phyloP scores from a whole-genome alignment of 2,329 filamentous ascomycete species.

The Hypoxylon sp. region DNA sequence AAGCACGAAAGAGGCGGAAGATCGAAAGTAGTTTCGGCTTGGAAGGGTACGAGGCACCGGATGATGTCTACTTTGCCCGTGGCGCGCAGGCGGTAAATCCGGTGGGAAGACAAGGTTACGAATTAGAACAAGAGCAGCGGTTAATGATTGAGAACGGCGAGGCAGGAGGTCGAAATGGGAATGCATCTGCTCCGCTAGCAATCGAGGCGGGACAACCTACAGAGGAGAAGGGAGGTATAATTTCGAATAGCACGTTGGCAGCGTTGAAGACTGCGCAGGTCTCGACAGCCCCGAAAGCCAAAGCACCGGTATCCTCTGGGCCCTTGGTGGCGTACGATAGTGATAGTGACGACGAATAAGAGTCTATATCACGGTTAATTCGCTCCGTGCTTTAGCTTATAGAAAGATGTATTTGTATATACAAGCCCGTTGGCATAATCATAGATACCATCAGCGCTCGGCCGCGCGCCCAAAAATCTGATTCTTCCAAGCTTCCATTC shows the following conservation, averaged over 20 bases:
- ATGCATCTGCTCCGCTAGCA: conserved; percentile 55
- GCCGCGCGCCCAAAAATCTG: conserved; percentile 23
- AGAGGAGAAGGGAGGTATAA: conserved; percentile 69
- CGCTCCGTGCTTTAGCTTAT: not conserved
- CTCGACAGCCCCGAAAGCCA: conserved; percentile 65
- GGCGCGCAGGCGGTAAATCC: conserved; percentile 76
- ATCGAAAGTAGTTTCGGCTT: conserved; percentile 90
- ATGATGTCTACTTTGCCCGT: conserved; percentile 91
- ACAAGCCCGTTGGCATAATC: conserved; percentile 8
- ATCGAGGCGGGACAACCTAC: conserved; percentile 54
- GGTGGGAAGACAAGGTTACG: conserved; percentile 67
- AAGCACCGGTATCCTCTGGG: conserved; percentile 66
- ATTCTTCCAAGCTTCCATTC: conserved; percentile 1
- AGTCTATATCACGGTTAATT: conserved; percentile 20
- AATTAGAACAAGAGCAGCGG: conserved; percentile 71
- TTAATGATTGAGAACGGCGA: conserved; percentile 69
- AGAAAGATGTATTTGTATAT: conserved; percentile 31
- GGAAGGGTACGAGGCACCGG: conserved; percentile 91
- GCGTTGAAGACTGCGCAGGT: conserved; percentile 74
- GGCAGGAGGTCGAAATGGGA: conserved; percentile 57
- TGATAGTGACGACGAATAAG: conserved; percentile 73
- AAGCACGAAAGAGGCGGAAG: conserved; percentile 87
- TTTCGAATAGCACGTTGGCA: conserved; percentile 84
- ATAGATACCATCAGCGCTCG: conserved; percentile 33
- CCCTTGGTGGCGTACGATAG: conserved; percentile 91